Conservation (phyloP, 1,139 yeast genomes). For the Arxiozyma telluris region DNA sequence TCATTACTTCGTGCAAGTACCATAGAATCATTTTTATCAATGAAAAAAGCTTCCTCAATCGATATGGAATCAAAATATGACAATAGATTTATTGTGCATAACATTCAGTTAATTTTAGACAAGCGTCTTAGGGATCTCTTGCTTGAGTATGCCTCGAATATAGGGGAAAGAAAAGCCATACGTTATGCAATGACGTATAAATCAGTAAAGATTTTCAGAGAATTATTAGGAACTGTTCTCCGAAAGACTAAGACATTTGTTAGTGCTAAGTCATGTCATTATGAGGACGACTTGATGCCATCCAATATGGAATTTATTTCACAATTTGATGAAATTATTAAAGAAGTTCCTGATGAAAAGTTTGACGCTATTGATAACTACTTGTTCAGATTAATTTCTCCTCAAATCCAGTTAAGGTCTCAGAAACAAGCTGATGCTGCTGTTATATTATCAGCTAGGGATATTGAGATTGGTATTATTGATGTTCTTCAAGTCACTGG, state of each 20-base stretch:
- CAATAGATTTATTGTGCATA: slow-evolving; percentile 72
- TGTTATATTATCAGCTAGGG: slow-evolving; percentile 57
- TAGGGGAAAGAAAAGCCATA: slow-evolving; percentile 50
- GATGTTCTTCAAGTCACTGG: slow-evolving; percentile 29
- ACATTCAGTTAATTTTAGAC: slow-evolving; percentile 65
- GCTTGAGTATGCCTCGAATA: slow-evolving; percentile 48
- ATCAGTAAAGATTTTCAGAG: slow-evolving; percentile 62
- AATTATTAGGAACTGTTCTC: slow-evolving; percentile 31
- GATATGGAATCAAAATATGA: slow-evolving; percentile 42
- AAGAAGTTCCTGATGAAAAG: slow-evolving; percentile 34
- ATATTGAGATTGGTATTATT: slow-evolving; percentile 59
- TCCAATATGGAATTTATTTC: slow-evolving; percentile 31
- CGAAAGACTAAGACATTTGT: slow-evolving; percentile 15
- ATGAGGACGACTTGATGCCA: slow-evolving; percentile 14
- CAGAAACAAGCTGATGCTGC: slow-evolving; percentile 55
- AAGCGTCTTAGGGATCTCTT: slow-evolving; percentile 52
- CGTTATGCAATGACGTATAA: slow-evolving; percentile 58
- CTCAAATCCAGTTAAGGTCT: slow-evolving; percentile 73
- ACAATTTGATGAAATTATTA: slow-evolving; percentile 44
- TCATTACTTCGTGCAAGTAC: slow-evolving; percentile 20
- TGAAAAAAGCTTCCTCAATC: slow-evolving; percentile 31
- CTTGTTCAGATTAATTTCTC: slow-evolving; percentile 61
- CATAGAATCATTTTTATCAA: slow-evolving; percentile 29
- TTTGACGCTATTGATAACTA: slow-evolving; percentile 54
- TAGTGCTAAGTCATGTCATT: slow-evolving; percentile 10